Base-by-base conservation (phyloP, 345 rosid genomes). In the Eucalyptus cloeziana region DNA sequence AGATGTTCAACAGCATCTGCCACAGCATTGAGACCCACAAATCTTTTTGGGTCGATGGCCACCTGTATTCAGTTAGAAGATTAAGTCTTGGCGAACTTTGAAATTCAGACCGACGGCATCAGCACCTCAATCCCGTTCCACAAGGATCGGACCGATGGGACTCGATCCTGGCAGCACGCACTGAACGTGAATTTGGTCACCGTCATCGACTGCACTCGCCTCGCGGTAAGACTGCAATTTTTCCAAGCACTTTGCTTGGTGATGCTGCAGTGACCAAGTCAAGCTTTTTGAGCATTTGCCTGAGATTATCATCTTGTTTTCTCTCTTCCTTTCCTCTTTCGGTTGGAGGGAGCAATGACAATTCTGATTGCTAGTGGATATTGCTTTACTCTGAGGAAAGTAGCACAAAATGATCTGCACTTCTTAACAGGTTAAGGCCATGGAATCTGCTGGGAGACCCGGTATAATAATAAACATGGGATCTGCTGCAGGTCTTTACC, bases 401-500 rank as follows among this genome's bases (percentile, higher is more conserved):
- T 76, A 79, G 64, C 89, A 71, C 60, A 80, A 87, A 88, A 71
- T 79, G 37, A 86, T 30, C 88, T n/a, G 10, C n/a, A 27, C 86
- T 15, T 90, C 87, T 91, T 44, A 89, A 91, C 95, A 97, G 99
- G 93, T 96, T 90, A 94, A 92, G 87, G 90, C 92, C 86, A 96
- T 97, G 99, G 93, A 92, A 94, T 94, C 94, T 33, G 89, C 91
- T 87, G 90, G 94, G 90, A 97, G 92, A 92, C 96, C 99, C 51
- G 99, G 99, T 86, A 98, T 94, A 83, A 97, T 97, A 91, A 93
- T 97, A 89, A 97, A 97, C 91, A 16, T 97, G 93, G 98, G 98
- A 24, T 97, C 99, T 83, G 91, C 99, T 91, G 88, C 97, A 12
- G 99, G 98, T 86, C 97, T 97, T 88, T 96, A 97, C 93, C 99